Conservation (phyloP, 1,284 basidiomycete genomes). For the Rhodotorula sp. region DNA sequence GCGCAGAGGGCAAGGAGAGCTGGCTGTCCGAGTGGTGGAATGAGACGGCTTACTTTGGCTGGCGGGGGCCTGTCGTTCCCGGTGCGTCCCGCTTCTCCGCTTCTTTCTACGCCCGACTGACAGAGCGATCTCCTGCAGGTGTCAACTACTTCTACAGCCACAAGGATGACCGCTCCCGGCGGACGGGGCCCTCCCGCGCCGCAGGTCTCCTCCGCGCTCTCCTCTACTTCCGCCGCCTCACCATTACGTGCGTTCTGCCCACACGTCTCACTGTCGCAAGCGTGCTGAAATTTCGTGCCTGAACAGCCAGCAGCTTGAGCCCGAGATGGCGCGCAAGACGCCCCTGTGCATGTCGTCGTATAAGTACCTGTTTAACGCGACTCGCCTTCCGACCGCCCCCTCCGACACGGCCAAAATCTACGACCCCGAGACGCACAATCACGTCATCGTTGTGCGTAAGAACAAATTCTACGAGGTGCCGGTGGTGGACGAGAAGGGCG, state of each 20-base stretch:
- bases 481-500: conserved; percentile 64
- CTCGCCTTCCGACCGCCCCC: conserved; percentile 78
- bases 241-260: conserved; percentile 66
- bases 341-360: conserved; percentile 95
- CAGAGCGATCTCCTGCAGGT: conserved; percentile 56
- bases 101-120: not conserved
- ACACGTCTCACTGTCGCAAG: too few relatives aligned
- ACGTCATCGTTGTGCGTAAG: conserved; percentile 87
- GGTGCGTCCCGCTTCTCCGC: conserved; percentile 17
- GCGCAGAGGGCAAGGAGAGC: conserved; percentile 65
- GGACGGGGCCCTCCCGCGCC: conserved; percentile 61
- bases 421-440: conserved; percentile 73
- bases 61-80: conserved; percentile 57
- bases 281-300: not conserved
- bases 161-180: conserved; percentile 65
- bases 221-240: conserved; percentile 76
- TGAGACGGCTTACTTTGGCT: conserved; percentile 68
- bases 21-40: conserved; percentile 99
- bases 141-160: conserved; percentile 97
- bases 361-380: conserved; percentile 93
- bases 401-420: conserved; percentile 84
- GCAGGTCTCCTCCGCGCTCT: conserved; percentile 79
- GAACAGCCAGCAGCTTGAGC: conserved; percentile 73
- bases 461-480: conserved; percentile 85
- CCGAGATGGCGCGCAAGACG: conserved; percentile 78